phyloP scores from a whole-genome alignment of 176 grass and related monocot species.

The Carex myosuroides region DNA sequence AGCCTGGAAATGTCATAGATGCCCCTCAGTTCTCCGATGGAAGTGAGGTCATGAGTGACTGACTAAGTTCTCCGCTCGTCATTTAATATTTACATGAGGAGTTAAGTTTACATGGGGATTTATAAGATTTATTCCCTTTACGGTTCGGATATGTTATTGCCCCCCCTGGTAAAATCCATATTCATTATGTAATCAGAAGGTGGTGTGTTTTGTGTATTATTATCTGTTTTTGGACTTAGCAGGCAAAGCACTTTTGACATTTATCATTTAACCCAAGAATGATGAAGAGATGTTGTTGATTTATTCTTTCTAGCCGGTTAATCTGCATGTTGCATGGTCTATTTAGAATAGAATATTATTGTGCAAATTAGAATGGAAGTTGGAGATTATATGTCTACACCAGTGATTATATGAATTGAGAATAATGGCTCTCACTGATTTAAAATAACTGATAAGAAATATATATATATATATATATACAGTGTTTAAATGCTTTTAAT shows the following conservation, averaged over 20 bases:
- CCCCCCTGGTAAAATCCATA: background rate
- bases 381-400: too few species aligned
- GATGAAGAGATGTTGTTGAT: background rate
- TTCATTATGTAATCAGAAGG: background rate
- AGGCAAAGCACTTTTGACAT: background rate
- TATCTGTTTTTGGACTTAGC: background rate
- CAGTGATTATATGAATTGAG: too few species aligned
- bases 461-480: too few species aligned
- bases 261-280: background rate
- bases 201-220: background rate
- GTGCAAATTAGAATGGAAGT: too few species aligned
- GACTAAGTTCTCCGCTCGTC: background rate
- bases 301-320: background rate
- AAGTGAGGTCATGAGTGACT: constrained; percentile 73
- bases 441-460: too few species aligned
- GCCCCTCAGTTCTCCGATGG: constrained; percentile 53
- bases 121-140: background rate
- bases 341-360: background rate
- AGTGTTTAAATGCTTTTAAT: too few species aligned
- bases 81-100: background rate
- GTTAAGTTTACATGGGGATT: background rate
- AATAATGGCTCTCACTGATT: too few species aligned
- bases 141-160: background rate
- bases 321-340: background rate
- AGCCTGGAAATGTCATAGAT: constrained; percentile 47